Percentiles rank a stretch among this genome's conserved stretches.
phyloP scores from a whole-genome alignment of 768 basidiomycete genomes.

The Daedaleopsis sinensis region DNA sequence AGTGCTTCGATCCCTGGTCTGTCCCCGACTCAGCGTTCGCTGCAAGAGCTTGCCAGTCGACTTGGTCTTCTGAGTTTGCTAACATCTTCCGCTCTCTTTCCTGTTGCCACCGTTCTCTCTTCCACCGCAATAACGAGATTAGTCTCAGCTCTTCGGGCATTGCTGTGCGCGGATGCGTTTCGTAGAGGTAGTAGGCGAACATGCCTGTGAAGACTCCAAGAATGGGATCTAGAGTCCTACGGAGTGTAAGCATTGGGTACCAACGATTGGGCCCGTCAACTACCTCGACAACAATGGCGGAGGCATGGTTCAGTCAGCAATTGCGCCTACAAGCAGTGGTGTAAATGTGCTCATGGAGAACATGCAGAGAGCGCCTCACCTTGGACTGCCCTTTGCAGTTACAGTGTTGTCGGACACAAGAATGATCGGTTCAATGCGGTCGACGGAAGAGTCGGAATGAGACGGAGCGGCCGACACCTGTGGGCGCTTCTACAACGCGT shows the following conservation, averaged over 20 bases:
- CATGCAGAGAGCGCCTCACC: too few relatives aligned
- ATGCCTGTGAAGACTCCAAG: conserved; percentile 79
- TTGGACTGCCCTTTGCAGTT: too few relatives aligned
- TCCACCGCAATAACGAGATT: conserved; percentile 62
- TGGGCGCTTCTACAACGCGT: conserved; percentile 19
- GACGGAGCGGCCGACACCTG: neutral
- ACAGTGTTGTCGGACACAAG: too few relatives aligned
- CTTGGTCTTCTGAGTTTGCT: conserved; percentile 11
- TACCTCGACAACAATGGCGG: conserved; percentile 58
- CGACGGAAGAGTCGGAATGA: conserved; percentile 7
- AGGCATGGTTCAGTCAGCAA: conserved; percentile 37
- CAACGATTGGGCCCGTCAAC: conserved; percentile 18
- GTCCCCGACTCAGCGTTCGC: conserved; percentile 14
- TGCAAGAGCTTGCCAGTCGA: conserved; percentile 28
- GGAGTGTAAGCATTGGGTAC: neutral
- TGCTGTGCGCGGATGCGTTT: conserved; percentile 76
- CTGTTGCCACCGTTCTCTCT: conserved; percentile 50
- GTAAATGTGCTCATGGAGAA: neutral
- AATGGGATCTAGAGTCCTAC: conserved; percentile 68
- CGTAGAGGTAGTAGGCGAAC: conserved; percentile 79
- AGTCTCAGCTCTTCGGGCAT: conserved; percentile 59
- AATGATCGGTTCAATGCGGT: too few relatives aligned
- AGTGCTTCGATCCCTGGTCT: neutral
- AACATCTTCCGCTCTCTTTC: conserved; percentile 23
- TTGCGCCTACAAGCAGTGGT: neutral